Evolutionary conservation across 257 asterid species (phyloP), one percentile per base, ranked within the genome.

Genomic region (Solanum corneliomulleri): DNA sequence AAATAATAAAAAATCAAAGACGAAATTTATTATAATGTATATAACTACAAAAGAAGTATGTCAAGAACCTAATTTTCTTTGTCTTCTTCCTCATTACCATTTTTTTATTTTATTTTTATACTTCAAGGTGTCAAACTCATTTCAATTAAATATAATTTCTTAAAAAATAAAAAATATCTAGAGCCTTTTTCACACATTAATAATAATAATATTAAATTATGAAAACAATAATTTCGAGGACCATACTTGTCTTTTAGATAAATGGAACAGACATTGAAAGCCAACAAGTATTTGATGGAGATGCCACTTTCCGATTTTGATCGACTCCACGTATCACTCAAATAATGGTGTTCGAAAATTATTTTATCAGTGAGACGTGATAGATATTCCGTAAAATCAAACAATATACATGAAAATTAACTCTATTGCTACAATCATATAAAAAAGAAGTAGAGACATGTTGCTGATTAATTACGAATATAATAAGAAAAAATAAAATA

Each of bases 31-130:
- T 8, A 31, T 62, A 21, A 23, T 62, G 14, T 60, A 3, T 31
- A n/a, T 15, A n/a, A 77, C 41, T 42, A 76, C 9, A 42, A 78
- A 45, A 80, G 18, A 80, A 80, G 44, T 47, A 80, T 80, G 37
- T 80, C 68, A 80, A 80, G 15, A 80, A 47, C 85, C 85, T 80
- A 80, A 37, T 47, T 80, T 80, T 80, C 42, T 80, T 18, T 47
- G 69, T 80, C 85, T 29, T 80, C 49, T 47, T 29, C n/a, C 68
- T 80, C 27, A 0, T 47, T 1, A 47, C 44, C 29, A 47, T 10
- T 27, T 8, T 80, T 16, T 8, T 80, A 27, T 27, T 27, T 29
- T 47, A 29, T 77, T 77, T 39, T 75, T 14, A 45, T 44, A 78
- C 8, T 25, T 44, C 42, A 47, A 78, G 41, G 25, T 25, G 11